phyloP scores from a whole-genome alignment of 2,329 filamentous ascomycete species.

The Endocalyx cinctus region DNA sequence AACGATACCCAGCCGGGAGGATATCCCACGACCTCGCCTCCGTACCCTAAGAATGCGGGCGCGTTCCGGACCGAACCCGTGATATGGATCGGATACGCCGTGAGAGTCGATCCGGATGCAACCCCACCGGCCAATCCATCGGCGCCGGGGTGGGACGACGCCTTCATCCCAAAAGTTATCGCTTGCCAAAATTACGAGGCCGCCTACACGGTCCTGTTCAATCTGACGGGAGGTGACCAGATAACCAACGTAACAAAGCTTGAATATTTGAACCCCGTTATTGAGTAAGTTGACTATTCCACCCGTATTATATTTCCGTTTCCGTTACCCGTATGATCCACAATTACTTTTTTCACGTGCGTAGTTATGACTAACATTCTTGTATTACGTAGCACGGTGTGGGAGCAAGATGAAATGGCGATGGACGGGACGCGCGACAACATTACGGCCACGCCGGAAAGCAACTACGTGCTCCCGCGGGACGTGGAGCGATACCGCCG shows the following conservation, averaged over 20 bases:
- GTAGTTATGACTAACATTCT: conserved; percentile 7
- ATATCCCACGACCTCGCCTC: conserved; percentile 20
- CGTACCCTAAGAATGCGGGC: conserved; percentile 29
- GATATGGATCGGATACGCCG: conserved; percentile 34
- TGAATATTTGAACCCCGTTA: conserved; percentile 23
- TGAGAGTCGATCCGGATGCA: conserved; percentile 15
- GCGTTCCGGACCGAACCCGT: conserved; percentile 33
- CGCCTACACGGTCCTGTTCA: conserved; percentile 30
- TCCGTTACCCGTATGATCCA: neutral
- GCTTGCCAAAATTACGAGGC: conserved; percentile 35
- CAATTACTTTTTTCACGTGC: too few relatives aligned
- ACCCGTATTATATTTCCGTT: too few relatives aligned
- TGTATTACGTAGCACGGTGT: conserved; percentile 24
- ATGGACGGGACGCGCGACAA: conserved; percentile 34
- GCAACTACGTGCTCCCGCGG: conserved; percentile 26
- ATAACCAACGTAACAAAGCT: conserved; percentile 18
- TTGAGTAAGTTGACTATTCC: conserved; percentile 20
- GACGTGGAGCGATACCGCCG: conserved; percentile 24
- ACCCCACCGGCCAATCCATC: conserved; percentile 15
- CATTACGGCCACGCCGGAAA: conserved; percentile 25
- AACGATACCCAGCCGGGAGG: conserved; percentile 24
- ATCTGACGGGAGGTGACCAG: conserved; percentile 27
- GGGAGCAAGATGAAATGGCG: conserved; percentile 18
- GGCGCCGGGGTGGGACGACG: conserved; percentile 23
- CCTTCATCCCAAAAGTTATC: conserved; percentile 31